These are phyloP conservation scores for Saraca asoca DNA, from an alignment of 331 rosid species.

Conservation along the genomic window DNA sequence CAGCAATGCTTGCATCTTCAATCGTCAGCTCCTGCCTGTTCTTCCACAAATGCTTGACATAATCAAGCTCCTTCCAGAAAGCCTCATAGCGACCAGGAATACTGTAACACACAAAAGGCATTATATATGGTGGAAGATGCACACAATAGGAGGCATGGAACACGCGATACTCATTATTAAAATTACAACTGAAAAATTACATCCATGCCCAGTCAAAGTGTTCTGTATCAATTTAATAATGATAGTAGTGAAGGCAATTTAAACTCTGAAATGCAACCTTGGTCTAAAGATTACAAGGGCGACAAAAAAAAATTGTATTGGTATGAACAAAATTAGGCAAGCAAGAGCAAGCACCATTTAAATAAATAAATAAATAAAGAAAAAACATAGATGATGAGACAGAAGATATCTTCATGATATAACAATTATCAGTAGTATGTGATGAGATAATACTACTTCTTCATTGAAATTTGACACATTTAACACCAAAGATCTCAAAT, in stretches of 20 bases:
- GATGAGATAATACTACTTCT: too few species aligned
- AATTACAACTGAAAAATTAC: background rate
- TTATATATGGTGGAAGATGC: too few species aligned
- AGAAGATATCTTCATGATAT: too few species aligned
- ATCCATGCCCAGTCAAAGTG: background rate
- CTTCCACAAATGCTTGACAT: constrained; percentile 76
- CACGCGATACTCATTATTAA: background rate
- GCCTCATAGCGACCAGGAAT: constrained; percentile 74
- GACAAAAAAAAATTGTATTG: background rate
- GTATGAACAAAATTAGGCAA: background rate
- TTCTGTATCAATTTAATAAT: background rate
- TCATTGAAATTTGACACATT: too few species aligned
- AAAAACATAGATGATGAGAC: too few species aligned
- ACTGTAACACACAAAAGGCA: constrained; percentile 51
- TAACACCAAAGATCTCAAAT: too few species aligned
- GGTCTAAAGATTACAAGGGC: constrained; percentile 2
- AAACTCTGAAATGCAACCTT: constrained; percentile 6
- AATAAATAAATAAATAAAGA: background rate
- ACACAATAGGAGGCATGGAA: background rate
- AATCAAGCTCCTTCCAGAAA: constrained; percentile 85
- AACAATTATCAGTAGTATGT: too few species aligned
- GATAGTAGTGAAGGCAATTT: background rate
- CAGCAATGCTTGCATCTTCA: constrained; percentile 90
- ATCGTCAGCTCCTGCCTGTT: constrained; percentile 79
- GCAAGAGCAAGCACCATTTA: background rate